Percentiles rank a stretch among this genome's conserved stretches.
Evolutionary conservation across 176 grass and related monocot species (phyloP).

Genomic region (Areca catechu): DNA sequence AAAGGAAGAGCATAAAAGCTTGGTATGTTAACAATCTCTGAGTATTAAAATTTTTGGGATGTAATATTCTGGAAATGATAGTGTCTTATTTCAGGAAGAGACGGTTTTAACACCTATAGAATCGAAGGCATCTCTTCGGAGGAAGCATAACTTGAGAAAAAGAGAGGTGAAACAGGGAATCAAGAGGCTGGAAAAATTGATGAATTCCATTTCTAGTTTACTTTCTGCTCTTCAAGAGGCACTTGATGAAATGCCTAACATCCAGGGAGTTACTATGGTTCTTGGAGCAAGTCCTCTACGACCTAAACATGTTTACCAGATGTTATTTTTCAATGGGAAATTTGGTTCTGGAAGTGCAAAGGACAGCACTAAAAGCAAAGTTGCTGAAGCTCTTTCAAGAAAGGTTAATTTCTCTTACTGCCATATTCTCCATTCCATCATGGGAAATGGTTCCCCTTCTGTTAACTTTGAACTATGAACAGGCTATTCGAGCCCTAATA

Average conservation of each 20-base stretch:
- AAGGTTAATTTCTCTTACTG: conserved; percentile 47
- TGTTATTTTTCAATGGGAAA: conserved; percentile 52
- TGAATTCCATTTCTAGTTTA: conserved; percentile 52
- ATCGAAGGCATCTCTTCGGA: conserved; percentile 55
- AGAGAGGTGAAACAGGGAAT: conserved; percentile 60
- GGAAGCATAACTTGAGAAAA: conserved; percentile 63
- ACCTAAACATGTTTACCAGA: conserved; percentile 57
- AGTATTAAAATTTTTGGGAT: conserved; percentile 8
- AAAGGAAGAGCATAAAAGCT: conserved; percentile 64
- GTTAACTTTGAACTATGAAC: conserved; percentile 23
- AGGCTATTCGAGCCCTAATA: conserved; percentile 80
- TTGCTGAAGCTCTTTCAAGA: conserved; percentile 71
- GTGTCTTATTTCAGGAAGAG: conserved; percentile 37
- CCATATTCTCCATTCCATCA: neutral
- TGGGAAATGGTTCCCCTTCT: neutral
- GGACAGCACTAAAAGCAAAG: conserved; percentile 40
- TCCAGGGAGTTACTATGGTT: conserved; percentile 60
- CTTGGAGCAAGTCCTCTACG: conserved; percentile 70
- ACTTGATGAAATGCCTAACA: conserved; percentile 56
- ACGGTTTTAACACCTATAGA: conserved; percentile 19
- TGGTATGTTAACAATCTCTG: conserved; percentile 2
- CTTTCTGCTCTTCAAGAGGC: conserved; percentile 64
- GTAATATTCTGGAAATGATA: neutral
- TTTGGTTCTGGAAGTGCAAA: conserved; percentile 45
- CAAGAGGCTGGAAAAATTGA: conserved; percentile 83